Evolutionary conservation across 148 eudicot genomes (phyloP), one percentile per base, ranked within the genome.

Genomic region (Rhododendron henanense): DNA sequence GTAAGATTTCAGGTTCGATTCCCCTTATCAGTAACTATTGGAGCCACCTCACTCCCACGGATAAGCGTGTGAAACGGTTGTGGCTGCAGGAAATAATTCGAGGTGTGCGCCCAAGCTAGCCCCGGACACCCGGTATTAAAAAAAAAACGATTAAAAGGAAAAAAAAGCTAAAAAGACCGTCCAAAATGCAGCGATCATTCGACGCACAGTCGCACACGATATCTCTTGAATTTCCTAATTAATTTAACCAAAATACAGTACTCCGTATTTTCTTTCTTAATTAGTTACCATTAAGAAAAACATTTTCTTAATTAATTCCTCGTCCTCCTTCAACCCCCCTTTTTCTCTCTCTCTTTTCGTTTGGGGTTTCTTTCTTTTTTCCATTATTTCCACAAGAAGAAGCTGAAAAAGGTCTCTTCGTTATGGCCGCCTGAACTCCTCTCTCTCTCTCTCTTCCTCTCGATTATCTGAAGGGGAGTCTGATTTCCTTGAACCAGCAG

Each of bases 341-440:
- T 41, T 57, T 8, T 59, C 23, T 63, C 81, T 51, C 53, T 74
- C 53, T 74, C 19, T 65, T 33, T 65, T 25, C 14, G 59, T 53
- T 53, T 28, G 21, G 79, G 86, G 81, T 51, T 53, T 48, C 41
- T 51, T 53, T 48, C 41, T 14, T 28, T 33, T 33, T 74, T 47
- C 28, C 84, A 14, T 48, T 5, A 21, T 71, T 31, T 5, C 19
- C 41, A 14, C 35, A 28, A 16, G 11, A 65, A 65, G 39, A 19
- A 75, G 39, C 86, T 55, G 51, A 47, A 82, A 13, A 28, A 16
- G 67, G 35, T 35, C 39, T 53, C 81, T 50, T 84, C 39, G 81
- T 84, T 53, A 23, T 84, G 86, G 86, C 81, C 86, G 86, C 86
- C 86, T 84, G 86, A 84, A 37, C 57, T 50, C 21, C 76, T 28